Evolutionary conservation across 768 basidiomycete species (phyloP), one percentile per base, ranked within the genome.

Genomic region (Symmetrospora coprosmae): DNA sequence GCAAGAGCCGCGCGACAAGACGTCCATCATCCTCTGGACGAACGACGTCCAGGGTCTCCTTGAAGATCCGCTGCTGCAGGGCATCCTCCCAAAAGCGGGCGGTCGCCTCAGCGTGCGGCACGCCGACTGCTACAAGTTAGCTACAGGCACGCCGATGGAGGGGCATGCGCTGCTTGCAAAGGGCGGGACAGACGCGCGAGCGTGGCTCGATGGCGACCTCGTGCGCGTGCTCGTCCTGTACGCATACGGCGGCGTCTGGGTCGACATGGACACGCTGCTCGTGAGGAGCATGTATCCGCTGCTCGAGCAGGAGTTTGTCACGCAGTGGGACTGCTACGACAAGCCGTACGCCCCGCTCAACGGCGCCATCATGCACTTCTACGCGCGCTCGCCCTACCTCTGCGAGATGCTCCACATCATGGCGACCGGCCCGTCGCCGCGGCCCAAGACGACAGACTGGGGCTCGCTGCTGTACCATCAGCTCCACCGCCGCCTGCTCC

Each of bases 241-340:
- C 87, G 81, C 80, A 63, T 82, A 80, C 68, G 92, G 92, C 1
- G 92, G 92, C 0, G 81, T 94, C 23, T 97, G 92, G 92, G 78
- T 96, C 46, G 92, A 99, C 71, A 94, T 96, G 89, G 92, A 99
- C 72, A 86, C 86, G 50, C 78, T 97, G 55, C 75, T 96, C 64
- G 92, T 88, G 43, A 76, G 92, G 55, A 86, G 90, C 73, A 74
- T 97, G 33, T 76, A 82, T 2, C 89, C 91, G 8, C 75, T 96
- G 56, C 77, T 86, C 5, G 91, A 94, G 71, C 85, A 87, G 68
- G 92, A 99, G 72, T 99, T 91, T 70, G 87, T 96, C 9, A 92
- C 88, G 1, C 90, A 99, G 68, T 99, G 92, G 92, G 92, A 99
- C 70, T 96, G 92, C 71, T 96, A 96, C 68, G 84, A 85, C 73